Conservation (phyloP, 768 basidiomycete genomes). For the Terana coerulea region DNA sequence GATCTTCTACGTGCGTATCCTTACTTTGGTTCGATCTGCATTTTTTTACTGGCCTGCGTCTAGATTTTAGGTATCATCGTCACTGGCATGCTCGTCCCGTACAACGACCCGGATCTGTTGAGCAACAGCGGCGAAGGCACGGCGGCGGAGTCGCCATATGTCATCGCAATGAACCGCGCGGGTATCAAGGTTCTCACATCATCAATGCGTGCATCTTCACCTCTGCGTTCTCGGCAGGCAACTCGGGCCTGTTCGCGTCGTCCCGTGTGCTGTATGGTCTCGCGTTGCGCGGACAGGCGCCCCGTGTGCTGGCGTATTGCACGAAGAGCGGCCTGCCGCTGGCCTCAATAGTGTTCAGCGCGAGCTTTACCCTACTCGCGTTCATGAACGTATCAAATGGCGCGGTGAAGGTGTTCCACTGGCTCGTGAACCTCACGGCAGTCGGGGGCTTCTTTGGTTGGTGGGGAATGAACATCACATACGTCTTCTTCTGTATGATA, state of each 20-base stretch:
- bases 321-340: slow-evolving; percentile 51
- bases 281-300: slow-evolving; percentile 36
- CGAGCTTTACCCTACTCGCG: slow-evolving; percentile 42
- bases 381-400: slow-evolving; percentile 67
- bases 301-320: slow-evolving; percentile 42
- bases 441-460: slow-evolving; percentile 69
- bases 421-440: slow-evolving; percentile 68
- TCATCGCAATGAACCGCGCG: slow-evolving; percentile 72
- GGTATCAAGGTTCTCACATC: slow-evolving; percentile 59
- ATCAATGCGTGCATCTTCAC: slow-evolving; percentile 74
- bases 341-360: slow-evolving; percentile 22
- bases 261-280: slow-evolving; percentile 40
- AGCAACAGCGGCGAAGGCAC: slow-evolving; percentile 47
- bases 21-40: neutral
- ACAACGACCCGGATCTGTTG: slow-evolving; percentile 54
- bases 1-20: slow-evolving; percentile 59
- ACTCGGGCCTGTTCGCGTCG: slow-evolving; percentile 56
- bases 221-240: slow-evolving; percentile 69
- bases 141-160: slow-evolving; percentile 81
- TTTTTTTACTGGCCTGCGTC: neutral
- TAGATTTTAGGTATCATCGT: slow-evolving; percentile 68
- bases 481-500: slow-evolving; percentile 62
- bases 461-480: slow-evolving; percentile 68
- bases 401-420: slow-evolving; percentile 49
- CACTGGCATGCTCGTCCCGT: slow-evolving; percentile 78